Base-by-base conservation (phyloP, 2,329 filamentous ascomycete genomes). In the Westerdykella sp. region DNA sequence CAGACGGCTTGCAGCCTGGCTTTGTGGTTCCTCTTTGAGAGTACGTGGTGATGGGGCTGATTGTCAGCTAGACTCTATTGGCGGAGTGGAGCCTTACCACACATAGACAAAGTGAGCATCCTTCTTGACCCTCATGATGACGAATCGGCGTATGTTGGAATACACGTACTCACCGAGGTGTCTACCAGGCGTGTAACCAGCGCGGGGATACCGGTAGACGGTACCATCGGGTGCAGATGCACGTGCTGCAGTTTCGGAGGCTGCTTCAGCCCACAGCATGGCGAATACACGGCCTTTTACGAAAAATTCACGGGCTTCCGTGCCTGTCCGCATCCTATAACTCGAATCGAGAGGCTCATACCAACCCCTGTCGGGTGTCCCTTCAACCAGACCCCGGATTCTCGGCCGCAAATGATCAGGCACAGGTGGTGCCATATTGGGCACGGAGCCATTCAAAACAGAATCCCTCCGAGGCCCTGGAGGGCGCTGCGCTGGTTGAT, bases 1-100 rank as follows among this genome's bases (percentile, higher is more conserved):
- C 63, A 2, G 43, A 41, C 5, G 59, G 41, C 21, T 63, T 51
- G 4, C 72, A 60, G 0, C 66, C 66, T 1, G 13, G 39, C 40
- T 73, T 73, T 1, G 52, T 46, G 1, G 67, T 54, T 0, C 67
- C 71, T 16, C 62, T 54, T 1, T 54, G 49, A 4, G 56, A 43
- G 39, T 74, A 73, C 0, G 70, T 73, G 4, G 52, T 57, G 9
- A 74, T 66, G 0, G 65, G 59, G 12, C 70, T 73, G 10, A 15
- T n/a, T 22, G 14, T 15, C 39, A 15, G 37, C 25, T 3, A 32
- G 14, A 6, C 31, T 28, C 11, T 21, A 30, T 12, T 13, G 13
- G 23, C 4, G 18, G 15, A n/a, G 25, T 32, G 3, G 25, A 6
- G 7, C 21, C 41, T 28, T 40, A 59, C 54, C 51, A 57, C 7